Conservation (phyloP, 768 basidiomycete genomes). For the Hebeloma cylindrosporum region DNA sequence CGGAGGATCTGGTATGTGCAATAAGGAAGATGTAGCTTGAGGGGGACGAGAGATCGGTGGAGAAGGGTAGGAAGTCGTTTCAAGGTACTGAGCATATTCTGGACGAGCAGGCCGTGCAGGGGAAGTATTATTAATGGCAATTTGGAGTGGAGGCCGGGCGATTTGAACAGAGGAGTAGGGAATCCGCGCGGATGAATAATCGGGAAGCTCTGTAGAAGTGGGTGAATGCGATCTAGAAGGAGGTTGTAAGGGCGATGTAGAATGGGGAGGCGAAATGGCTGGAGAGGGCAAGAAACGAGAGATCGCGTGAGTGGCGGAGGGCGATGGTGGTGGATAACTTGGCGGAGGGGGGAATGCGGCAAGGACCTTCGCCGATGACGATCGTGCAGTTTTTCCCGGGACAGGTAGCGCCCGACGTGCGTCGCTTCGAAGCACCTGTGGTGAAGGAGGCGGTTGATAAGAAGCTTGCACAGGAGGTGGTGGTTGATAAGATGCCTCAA, state of each 20-base stretch:
- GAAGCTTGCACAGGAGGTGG: conserved; percentile 22
- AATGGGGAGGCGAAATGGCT: conserved; percentile 3
- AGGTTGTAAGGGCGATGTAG: conserved; percentile 2
- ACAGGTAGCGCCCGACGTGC: neutral
- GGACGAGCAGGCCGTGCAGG: conserved; percentile 1
- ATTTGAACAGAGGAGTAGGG: neutral
- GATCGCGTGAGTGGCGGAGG: conserved; percentile 1
- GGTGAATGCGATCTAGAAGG: conserved; percentile 13
- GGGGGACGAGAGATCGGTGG: conserved; percentile 13
- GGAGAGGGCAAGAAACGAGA: conserved; percentile 4
- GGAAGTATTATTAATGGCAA: conserved; percentile 10
- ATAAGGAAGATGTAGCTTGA: conserved; percentile 11
- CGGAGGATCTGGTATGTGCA: conserved; percentile 2
- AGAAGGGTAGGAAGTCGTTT: conserved; percentile 4
- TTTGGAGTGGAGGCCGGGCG: conserved; percentile 7
- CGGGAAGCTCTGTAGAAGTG: conserved; percentile 17
- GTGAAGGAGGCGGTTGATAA: conserved; percentile 17
- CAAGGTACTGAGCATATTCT: conserved; percentile 9
- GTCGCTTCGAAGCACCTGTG: neutral
- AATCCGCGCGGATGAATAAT: conserved; percentile 13
- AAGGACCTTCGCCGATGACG: neutral
- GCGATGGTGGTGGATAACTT: conserved; percentile 13
- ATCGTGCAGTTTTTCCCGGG: neutral
- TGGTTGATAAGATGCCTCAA: conserved; percentile 32
- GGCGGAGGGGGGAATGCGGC: conserved; percentile 15